Percentiles rank a stretch among this genome's conserved stretches.
These are phyloP conservation scores for Atkinsonella texensis DNA, from an alignment of 2,329 filamentous ascomycete genomes.

Conservation along the genomic window DNA sequence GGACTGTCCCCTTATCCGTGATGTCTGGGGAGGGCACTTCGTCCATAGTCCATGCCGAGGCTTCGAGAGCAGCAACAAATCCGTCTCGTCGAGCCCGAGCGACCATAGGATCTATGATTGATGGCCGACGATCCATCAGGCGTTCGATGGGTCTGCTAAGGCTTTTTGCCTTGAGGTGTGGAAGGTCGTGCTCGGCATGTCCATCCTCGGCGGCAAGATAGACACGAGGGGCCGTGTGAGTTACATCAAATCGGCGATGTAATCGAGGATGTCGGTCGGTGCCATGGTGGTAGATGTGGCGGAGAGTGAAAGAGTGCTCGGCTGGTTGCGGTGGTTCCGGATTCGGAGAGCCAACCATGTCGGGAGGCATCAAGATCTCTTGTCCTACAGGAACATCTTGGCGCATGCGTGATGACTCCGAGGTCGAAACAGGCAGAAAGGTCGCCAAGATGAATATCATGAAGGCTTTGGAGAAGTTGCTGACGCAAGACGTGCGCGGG, in stretches of 20 bases:
- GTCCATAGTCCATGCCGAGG: conserved; percentile 74
- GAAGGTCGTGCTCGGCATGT: conserved; percentile 36
- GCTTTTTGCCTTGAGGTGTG: conserved; percentile 50
- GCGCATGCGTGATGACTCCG: conserved; percentile 15
- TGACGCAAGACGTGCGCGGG: conserved; percentile 39
- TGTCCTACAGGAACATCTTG: conserved; percentile 23
- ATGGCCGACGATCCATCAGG: conserved; percentile 63
- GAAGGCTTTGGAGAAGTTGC: conserved; percentile 50
- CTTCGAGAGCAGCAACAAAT: conserved; percentile 52
- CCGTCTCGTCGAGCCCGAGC: conserved; percentile 58
- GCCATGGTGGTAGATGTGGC: conserved; percentile 89
- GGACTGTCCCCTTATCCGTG: conserved; percentile 70
- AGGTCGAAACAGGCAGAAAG: conserved; percentile 28
- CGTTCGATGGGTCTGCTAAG: conserved; percentile 61
- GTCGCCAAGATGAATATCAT: conserved; percentile 57
- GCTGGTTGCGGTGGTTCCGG: conserved; percentile 33
- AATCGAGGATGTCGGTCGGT: conserved; percentile 66
- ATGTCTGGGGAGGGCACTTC: conserved; percentile 68
- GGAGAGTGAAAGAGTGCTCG: conserved; percentile 55
- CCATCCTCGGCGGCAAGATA: conserved; percentile 51
- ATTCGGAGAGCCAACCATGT: conserved; percentile 26
- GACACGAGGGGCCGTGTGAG: conserved; percentile 36
- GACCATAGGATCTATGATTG: conserved; percentile 68
- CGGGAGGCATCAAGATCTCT: conserved; percentile 31
- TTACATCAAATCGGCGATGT: conserved; percentile 64